Evolutionary conservation across 1,139 yeast species (phyloP).

Genomic region (Blastobotrys serpentis): DNA sequence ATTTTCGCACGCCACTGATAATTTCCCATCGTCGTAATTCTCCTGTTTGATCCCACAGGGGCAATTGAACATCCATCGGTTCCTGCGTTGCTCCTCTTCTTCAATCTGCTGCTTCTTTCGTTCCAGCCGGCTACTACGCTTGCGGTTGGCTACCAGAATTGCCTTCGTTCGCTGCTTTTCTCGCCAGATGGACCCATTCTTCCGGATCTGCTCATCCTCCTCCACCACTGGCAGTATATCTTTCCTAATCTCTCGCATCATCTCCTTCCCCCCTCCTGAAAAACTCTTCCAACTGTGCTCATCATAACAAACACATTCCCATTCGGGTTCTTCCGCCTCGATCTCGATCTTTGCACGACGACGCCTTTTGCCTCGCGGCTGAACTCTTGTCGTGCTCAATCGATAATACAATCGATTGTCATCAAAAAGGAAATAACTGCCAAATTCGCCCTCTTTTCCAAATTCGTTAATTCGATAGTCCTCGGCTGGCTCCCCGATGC

Average conservation of each 20-base stretch:
- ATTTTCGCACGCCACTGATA: conserved; percentile 41
- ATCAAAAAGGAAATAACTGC: conserved; percentile 37
- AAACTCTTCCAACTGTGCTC: conserved; percentile 35
- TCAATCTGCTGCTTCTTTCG: conserved; percentile 25
- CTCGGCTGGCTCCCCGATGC: conserved; percentile 21
- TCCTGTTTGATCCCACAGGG: conserved; percentile 42
- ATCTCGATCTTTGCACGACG: conserved; percentile 16
- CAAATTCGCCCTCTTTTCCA: conserved; percentile 35
- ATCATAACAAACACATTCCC: conserved; percentile 39
- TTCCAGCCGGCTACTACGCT: conserved; percentile 35
- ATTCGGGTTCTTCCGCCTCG: conserved; percentile 30
- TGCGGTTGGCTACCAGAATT: conserved; percentile 31
- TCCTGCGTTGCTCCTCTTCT: conserved; percentile 23
- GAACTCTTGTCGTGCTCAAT: conserved; percentile 16
- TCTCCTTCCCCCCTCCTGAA: conserved; percentile 26
- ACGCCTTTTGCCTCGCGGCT: conserved; percentile 12
- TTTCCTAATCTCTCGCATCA: conserved; percentile 18
- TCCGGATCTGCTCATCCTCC: conserved; percentile 31
- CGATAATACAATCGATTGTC: conserved; percentile 38
- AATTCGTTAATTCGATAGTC: conserved; percentile 36
- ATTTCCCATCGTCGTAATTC: conserved; percentile 43
- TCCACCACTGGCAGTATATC: conserved; percentile 35
- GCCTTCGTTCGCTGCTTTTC: conserved; percentile 29
- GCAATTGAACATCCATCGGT: conserved; percentile 44
- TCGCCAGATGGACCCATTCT: conserved; percentile 28